Evolutionary conservation across 164 flowering plant genomes (phyloP).

Genomic region (Magnolia kwangsiensis): DNA sequence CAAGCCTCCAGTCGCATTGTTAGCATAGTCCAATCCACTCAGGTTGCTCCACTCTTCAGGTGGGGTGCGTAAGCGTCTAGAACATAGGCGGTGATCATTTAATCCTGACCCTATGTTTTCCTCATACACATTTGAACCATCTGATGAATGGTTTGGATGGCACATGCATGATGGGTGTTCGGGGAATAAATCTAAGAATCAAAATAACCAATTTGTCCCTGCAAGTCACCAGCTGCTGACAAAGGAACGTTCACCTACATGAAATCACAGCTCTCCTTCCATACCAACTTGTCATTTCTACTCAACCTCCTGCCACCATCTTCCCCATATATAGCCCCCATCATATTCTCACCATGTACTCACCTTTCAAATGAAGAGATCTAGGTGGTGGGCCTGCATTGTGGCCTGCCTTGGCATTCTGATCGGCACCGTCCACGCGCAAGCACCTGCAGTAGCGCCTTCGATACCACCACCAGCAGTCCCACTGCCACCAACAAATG

Average conservation of each 20-base stretch:
- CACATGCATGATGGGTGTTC: no score
- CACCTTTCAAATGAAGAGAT: constrained; percentile 17
- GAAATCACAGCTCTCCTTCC: not conserved
- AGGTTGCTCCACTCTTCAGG: no score
- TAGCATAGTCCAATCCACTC: no score
- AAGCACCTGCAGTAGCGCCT: constrained; percentile 12
- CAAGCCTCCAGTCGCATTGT: no score
- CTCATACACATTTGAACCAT: no score
- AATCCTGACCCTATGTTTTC: no score
- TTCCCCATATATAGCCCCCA: not conserved
- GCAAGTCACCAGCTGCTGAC: not conserved
- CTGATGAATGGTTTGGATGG: no score
- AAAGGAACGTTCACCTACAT: not conserved
- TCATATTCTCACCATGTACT: not conserved
- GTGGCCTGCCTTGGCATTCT: constrained; percentile 10
- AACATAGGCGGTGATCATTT: no score
- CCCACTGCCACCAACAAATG: constrained; percentile 28
- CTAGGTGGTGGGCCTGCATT: constrained; percentile 13
- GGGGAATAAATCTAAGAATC: no score
- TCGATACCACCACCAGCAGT: constrained; percentile 16
- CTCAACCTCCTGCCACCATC: not conserved
- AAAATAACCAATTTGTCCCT: no score
- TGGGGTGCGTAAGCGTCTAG: no score
- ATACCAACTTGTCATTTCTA: not conserved
- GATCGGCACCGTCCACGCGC: constrained; percentile 4